Base-by-base conservation (phyloP, 371 early-diverging fungal genomes). In the Lichtheimia ramosa region DNA sequence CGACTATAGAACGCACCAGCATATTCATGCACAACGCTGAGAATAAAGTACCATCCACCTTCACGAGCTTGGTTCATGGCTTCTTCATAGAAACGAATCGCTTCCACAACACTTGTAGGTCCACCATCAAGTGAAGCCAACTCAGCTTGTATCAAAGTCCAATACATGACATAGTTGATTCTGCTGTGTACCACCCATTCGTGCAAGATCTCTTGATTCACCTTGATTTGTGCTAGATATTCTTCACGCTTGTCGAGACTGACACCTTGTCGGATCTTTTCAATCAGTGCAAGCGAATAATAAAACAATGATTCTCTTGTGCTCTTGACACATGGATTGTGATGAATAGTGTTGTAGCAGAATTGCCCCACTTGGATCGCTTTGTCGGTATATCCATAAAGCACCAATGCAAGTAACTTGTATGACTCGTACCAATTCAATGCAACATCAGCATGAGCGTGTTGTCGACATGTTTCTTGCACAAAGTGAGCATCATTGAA, bases 341-440 rank as follows among this genome's bases (percentile, higher is more conserved):
- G 53, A 24, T 70, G 66, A 7, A 63, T 56, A 0, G 64, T 65
- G 5, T 59, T 54, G 4, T 66, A 43, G 24, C 65, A 67, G 40
- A 48, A 56, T 16, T 65, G 66, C 0, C 79, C 79, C 3, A 68
- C 46, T 16, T 65, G 61, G 10, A 74, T 59, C 1, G 79, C 76
- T 16, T 69, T 49, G 1, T 75, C 68, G 10, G 68, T 71, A 27
- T 75, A 74, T 0, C 74, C 79, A 43, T 75, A 79, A 6, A 79
- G 70, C 0, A 70, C 70, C 13, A 73, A 56, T 5, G 76, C 69
- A 4, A 79, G 24, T 61, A 79, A 62, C 23, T 71, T 61, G 53
- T 66, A 75, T 0, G 74, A 63, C n/a, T 71, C 64, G 34, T 79
- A 79, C 72, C 74, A 73, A 25, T 70, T 70, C 49, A 75, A 18